Evolutionary conservation across 805 yeast genomes (phyloP), one percentile per base, ranked within the genome.

Genomic region (Yamadazyma laniorum): DNA sequence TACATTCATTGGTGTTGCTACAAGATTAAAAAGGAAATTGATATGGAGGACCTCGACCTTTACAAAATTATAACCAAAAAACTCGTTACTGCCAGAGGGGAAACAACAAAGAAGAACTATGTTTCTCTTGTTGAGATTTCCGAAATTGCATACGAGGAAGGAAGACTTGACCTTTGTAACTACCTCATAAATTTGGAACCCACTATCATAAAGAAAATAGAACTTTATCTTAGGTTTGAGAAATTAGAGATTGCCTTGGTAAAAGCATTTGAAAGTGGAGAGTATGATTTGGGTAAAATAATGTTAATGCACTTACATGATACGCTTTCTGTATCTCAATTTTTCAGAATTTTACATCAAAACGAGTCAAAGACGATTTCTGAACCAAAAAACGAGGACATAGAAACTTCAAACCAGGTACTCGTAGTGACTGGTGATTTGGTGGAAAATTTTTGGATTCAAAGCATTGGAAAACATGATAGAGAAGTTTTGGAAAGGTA

Each of bases 1-100:
- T 84, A 82, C 51, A 68, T 78, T 2, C 74, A 81, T 46, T 93
- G 98, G 98, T 90, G 95, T 4, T 75, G 82, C 42, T 62, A 74
- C 23, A 85, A 86, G 52, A 78, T 90, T 17, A 72, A 70, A 40
- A 60, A 62, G 21, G 80, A 82, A 12, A 51, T 70, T 5, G 73
- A 71, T 19, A 47, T 71, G 40, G 69, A 74, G 1, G 97, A 91
- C 52, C 66, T 69, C 4, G 78, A 77, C 25, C 59, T 91, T 8
- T 74, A 79, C 29, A 54, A 66, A 16, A 49, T 62, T 1, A 66
- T 91, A 1, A 53, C 74, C 5, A 61, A 67, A 6, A 75, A 75
- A 39, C 61, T 87, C 12, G 50, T 45, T 3, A 46, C 61, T 1
- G 51, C 53, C 3, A 40, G 47, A 5, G 28, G 18, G 25, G 18